phyloP scores from a whole-genome alignment of 805 yeast genomes.

The Schwanniomyces sp. region DNA sequence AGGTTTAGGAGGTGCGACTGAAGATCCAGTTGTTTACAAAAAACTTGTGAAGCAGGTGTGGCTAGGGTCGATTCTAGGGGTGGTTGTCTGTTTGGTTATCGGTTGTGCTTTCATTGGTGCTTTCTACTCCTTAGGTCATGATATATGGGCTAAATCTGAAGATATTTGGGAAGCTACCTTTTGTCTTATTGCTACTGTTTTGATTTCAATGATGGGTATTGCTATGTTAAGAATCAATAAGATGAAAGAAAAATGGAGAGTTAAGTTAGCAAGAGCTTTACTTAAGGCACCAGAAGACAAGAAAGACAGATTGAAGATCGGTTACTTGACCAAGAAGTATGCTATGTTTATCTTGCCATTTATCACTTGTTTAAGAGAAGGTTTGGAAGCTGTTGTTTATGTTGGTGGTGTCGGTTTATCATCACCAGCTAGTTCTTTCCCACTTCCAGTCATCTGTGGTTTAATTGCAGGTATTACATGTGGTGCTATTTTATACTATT shows the following conservation, averaged over 20 bases:
- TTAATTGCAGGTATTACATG: constrained; percentile 72
- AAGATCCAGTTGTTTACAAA: constrained; percentile 56
- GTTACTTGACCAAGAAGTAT: constrained; percentile 57
- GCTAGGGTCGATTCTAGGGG: constrained; percentile 75
- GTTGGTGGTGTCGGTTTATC: constrained; percentile 46
- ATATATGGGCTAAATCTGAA: constrained; percentile 84
- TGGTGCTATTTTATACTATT: constrained; percentile 73
- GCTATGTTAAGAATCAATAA: constrained; percentile 95
- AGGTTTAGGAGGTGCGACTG: constrained; percentile 61
- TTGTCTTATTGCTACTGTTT: constrained; percentile 82
- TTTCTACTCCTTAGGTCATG: constrained; percentile 75
- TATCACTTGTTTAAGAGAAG: constrained; percentile 92
- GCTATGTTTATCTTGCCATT: constrained; percentile 89
- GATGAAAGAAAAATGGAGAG: constrained; percentile 96
- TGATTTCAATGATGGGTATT: constrained; percentile 92
- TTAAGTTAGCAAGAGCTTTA: constrained; percentile 85
- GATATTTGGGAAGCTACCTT: constrained; percentile 98
- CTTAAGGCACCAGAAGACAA: constrained; percentile 54
- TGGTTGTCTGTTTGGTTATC: constrained; percentile 73
- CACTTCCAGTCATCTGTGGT: constrained; percentile 90
- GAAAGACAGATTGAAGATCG: constrained; percentile 44
- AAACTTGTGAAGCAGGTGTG: constrained; percentile 78
- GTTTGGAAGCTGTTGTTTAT: constrained; percentile 57
- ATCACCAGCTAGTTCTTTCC: constrained; percentile 61
- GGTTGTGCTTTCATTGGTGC: constrained; percentile 96